Evolutionary conservation across 2,329 filamentous ascomycete species (phyloP), one percentile per base, ranked within the genome.

Genomic region (Fusarium coffeatum): DNA sequence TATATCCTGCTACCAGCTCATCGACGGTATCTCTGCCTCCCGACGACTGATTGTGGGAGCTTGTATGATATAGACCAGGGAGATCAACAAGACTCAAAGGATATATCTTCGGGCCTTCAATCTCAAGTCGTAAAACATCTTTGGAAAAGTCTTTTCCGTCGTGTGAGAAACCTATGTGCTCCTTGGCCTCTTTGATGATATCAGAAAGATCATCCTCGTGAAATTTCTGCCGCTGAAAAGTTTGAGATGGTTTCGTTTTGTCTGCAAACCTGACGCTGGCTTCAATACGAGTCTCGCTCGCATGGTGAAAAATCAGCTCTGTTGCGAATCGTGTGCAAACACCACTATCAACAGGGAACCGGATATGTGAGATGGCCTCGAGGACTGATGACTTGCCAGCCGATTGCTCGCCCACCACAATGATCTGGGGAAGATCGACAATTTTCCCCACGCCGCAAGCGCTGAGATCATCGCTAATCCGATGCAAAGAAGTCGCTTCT

Each of bases 301-400:
- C 78, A 6, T 82, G 81, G 3, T 85, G 82, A 12, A 90, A 79
- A 20, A 87, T 82, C 6, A 90, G 77, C 71, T 91, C 87, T 0
- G 87, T 90, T 0, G 88, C 85, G 63, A 90, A 90, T 1, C 86
- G 81, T 0, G 89, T 91, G 72, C 88, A 90, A 0, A 88, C 59
- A 25, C 80, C 84, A 16, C 84, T 84, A 8, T 88, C 86, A 13
- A 84, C 79, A 0, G 87, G 86, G 48, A 91, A 90, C 0, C 83
- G 83, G 3, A 92, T 85, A 12, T 85, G 83, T 0, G 88, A 87
- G 48, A 92, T 87, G 0, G 89, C 89, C 67, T 91, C 87, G 0
- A 91, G 82, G 0, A 90, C 87, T 0, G 87, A 90, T n/a, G 85
- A 88, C 73, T 91, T 91, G 4, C 88, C 89, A 1, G 85, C 84